Conservation (phyloP, 106 monocot genomes). For the Apostasia ramifera region DNA sequence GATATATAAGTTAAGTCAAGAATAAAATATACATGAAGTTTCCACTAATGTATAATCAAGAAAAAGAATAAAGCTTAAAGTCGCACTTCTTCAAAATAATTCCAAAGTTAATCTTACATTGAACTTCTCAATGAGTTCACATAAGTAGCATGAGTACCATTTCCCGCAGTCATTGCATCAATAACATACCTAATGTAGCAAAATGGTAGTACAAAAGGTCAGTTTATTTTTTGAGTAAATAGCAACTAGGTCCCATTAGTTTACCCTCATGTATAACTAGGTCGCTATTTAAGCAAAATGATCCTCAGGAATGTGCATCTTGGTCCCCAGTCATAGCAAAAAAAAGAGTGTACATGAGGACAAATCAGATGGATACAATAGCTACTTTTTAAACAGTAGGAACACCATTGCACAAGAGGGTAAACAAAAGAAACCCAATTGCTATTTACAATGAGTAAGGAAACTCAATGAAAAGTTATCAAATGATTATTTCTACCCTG, state of each 20-base stretch:
- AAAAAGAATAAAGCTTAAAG: not conserved
- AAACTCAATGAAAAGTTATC: not conserved
- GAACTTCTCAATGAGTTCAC: conserved; percentile 26
- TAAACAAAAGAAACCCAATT: not conserved
- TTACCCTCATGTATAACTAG: no score
- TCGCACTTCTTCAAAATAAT: not conserved
- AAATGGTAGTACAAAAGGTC: not conserved
- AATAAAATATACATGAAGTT: not conserved
- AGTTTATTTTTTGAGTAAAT: not conserved
- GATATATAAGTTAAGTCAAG: conserved; percentile 18
- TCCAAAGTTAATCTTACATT: conserved; percentile 39
- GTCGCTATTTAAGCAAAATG: no score
- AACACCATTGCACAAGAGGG: not conserved
- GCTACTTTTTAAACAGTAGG: not conserved
- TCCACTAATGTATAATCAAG: not conserved
- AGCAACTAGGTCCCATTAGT: no score
- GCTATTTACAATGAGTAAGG: not conserved
- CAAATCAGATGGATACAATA: no score
- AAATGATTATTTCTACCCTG: conserved; percentile 50
- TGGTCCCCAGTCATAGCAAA: no score
- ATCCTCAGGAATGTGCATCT: no score
- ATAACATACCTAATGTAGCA: conserved; percentile 57
- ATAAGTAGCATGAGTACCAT: conserved; percentile 29
- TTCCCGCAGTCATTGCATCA: conserved; percentile 55
- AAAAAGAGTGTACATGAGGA: no score